A percentile compares a stretch with the other conserved stretches of the same genome.
phyloP scores from a whole-genome alignment of 2,329 filamentous ascomycete genomes.

The Zasmidium citrigriseum region DNA sequence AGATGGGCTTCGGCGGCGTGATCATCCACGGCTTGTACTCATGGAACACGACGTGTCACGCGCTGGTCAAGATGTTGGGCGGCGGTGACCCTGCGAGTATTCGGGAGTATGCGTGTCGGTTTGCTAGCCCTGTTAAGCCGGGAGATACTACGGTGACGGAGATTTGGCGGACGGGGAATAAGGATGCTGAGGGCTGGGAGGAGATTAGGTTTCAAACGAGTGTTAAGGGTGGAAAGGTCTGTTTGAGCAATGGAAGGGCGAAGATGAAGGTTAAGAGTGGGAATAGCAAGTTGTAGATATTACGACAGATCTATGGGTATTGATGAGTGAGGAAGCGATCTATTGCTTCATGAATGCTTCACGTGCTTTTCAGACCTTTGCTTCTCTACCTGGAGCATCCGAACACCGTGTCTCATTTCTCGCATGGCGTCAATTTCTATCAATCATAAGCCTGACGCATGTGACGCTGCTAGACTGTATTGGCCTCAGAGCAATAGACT shows the following conservation, averaged over 20 bases:
- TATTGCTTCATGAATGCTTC: neutral
- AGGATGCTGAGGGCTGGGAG: conserved; percentile 68
- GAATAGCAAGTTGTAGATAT: conserved; percentile 24
- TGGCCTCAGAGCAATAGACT: neutral
- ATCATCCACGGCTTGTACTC: conserved; percentile 90
- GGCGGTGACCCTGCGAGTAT: conserved; percentile 78
- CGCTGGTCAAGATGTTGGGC: conserved; percentile 71
- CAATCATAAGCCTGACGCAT: too few relatives aligned
- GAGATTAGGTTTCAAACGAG: conserved; percentile 79
- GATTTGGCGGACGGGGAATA: conserved; percentile 75
- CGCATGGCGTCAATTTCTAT: too few relatives aligned
- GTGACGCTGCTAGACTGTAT: too few relatives aligned
- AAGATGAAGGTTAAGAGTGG: conserved; percentile 62
- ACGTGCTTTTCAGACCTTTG: too few relatives aligned
- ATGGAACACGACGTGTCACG: conserved; percentile 69
- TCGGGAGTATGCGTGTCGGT: conserved; percentile 85
- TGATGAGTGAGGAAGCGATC: neutral
- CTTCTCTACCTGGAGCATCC: too few relatives aligned
- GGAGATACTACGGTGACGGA: conserved; percentile 79
- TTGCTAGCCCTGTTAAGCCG: conserved; percentile 80
- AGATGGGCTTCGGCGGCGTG: conserved; percentile 87
- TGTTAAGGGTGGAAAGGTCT: conserved; percentile 81
- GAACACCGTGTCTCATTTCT: too few relatives aligned
- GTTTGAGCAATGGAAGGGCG: conserved; percentile 82
- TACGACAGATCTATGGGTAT: too few relatives aligned